phyloP scores from a whole-genome alignment of 176 grass and related monocot species.

The Musa acuminata region DNA sequence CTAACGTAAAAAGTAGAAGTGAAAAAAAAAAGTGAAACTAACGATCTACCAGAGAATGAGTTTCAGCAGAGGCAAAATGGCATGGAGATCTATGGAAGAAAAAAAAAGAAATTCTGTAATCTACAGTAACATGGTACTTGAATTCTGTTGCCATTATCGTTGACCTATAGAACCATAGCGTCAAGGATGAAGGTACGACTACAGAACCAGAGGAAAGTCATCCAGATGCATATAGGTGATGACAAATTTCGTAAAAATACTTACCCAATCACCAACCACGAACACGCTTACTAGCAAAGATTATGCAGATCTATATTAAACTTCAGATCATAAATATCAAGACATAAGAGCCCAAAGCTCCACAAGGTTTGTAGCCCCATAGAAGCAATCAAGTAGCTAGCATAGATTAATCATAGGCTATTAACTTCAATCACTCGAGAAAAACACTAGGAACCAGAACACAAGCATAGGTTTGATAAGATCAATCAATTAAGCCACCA shows the following conservation, averaged over 20 bases:
- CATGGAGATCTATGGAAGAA: background rate
- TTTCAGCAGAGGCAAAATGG: background rate
- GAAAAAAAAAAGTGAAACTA: background rate
- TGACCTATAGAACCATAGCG: background rate
- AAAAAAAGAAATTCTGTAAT: too few species aligned
- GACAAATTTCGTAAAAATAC: background rate
- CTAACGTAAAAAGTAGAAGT: background rate
- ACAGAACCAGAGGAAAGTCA: background rate
- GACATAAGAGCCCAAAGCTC: constrained; percentile 80
- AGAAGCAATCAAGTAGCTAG: constrained; percentile 78
- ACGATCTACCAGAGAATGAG: background rate
- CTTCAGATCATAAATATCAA: constrained; percentile 70
- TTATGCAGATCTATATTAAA: constrained; percentile 53
- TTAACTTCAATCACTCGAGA: background rate
- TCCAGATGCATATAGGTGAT: background rate
- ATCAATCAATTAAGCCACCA: background rate
- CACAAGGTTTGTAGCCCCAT: constrained; percentile 86
- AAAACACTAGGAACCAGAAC: background rate
- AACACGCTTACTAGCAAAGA: constrained; percentile 75
- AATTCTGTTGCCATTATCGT: too few species aligned
- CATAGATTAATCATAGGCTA: background rate
- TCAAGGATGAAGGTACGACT: background rate
- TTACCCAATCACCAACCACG: constrained; percentile 92
- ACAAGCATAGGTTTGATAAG: background rate
- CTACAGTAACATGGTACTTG: too few species aligned